phyloP scores from a whole-genome alignment of 176 grass and related monocot species.

The Leersia perrieri region DNA sequence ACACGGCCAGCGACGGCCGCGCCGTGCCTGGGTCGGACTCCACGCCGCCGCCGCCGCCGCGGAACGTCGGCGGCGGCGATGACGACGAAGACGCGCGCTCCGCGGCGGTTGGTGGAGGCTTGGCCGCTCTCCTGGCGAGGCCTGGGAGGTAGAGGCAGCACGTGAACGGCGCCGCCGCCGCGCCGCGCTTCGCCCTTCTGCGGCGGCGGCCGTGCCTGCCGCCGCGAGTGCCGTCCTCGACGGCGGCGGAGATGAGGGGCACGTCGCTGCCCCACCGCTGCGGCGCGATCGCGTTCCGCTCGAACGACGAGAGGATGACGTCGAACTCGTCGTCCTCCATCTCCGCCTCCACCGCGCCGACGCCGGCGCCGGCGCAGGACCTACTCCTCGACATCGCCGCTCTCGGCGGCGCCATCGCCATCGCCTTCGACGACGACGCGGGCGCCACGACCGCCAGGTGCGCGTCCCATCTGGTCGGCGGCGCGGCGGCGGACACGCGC shows the following conservation, averaged over 20 bases:
- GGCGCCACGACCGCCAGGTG: neutral
- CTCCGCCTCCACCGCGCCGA: neutral
- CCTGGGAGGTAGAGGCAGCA: slow-evolving; percentile 74
- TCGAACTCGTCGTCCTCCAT: slow-evolving; percentile 13
- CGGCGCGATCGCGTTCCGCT: slow-evolving; percentile 38
- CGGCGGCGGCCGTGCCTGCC: slow-evolving; percentile 5
- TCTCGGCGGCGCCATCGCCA: no score
- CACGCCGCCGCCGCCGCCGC: neutral
- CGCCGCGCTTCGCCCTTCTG: neutral
- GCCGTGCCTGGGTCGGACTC: slow-evolving; percentile 16
- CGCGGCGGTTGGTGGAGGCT: neutral
- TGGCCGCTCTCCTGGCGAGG: slow-evolving; percentile 48
- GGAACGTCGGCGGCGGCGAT: neutral
- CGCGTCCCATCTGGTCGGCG: slow-evolving; percentile 1
- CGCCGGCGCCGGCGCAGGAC: neutral
- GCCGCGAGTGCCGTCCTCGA: neutral
- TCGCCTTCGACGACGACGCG: neutral
- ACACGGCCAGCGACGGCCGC: slow-evolving; percentile 47
- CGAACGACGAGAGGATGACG: slow-evolving; percentile 15
- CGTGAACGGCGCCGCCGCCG: slow-evolving; percentile 29
- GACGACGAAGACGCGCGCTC: neutral
- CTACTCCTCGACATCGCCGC: neutral
- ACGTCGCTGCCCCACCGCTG: slow-evolving; percentile 45
- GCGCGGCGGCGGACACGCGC: neutral
- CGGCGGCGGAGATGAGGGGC: slow-evolving; percentile 30